phyloP scores from a whole-genome alignment of 306 rosid species.

The Cucurbita ficifolia region DNA sequence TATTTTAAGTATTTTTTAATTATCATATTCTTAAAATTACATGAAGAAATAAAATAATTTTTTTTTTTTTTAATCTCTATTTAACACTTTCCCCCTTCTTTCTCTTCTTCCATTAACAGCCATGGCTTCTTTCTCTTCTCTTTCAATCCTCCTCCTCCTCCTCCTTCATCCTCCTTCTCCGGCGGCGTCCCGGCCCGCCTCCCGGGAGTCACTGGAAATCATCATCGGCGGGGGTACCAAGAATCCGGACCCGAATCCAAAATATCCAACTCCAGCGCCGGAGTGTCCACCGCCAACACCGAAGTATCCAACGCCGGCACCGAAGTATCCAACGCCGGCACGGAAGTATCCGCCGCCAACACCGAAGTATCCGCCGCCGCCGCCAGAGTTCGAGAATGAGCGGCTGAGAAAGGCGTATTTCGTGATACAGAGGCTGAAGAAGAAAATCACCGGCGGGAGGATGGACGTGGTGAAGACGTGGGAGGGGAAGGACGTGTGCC shows the following conservation, averaged over 20 bases:
- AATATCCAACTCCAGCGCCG: background rate
- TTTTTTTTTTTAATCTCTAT: too few relatives aligned
- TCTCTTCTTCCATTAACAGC: background rate
- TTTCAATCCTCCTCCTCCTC: background rate
- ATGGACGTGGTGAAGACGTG: slow-evolving; percentile 1
- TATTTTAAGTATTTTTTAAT: too few relatives aligned
- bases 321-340: background rate
- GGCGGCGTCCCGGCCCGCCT: background rate
- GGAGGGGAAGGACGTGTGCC: slow-evolving; percentile 2
- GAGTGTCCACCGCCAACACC: background rate
- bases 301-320: background rate
- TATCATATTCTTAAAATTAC: too few relatives aligned
- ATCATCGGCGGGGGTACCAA: background rate
- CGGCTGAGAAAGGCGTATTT: slow-evolving; percentile 9
- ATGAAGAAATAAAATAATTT: too few relatives aligned
- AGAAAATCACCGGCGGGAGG: slow-evolving; percentile 1
- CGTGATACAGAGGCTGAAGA: slow-evolving; percentile 17
- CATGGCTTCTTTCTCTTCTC: background rate
- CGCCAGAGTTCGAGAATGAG: background rate
- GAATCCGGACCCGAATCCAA: background rate
- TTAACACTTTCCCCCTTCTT: background rate
- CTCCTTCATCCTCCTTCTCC: background rate
- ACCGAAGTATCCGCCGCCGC: background rate
- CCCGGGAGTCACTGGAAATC: background rate
- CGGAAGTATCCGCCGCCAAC: background rate